Evolutionary conservation across 805 yeast species (phyloP), one percentile per base, ranked within the genome.

Genomic region (Hanseniaspora thailandica): DNA sequence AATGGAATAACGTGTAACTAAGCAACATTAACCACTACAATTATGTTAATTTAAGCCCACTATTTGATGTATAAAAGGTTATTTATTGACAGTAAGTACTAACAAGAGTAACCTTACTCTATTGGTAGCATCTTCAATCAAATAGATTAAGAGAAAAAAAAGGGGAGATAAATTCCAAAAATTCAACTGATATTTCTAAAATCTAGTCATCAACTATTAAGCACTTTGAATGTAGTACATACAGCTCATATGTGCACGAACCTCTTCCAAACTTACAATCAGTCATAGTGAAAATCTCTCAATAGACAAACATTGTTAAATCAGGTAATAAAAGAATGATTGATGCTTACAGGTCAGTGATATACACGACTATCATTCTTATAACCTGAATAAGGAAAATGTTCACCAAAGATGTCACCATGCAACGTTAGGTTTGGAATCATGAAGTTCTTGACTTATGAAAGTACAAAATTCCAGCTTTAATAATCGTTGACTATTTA

Each of bases 151-250:
- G 33, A 30, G 12, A 30, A n/a, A n/a, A n/a, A n/a, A n/a, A n/a
- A n/a, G n/a, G n/a, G n/a, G n/a, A n/a, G n/a, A n/a, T n/a, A n/a
- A n/a, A 38, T 47, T 47, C 52, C 45, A 47, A 47, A 47, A 47
- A 47, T 47, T 47, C 52, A 47, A 26, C 36, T 39, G 38, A 33
- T 41, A n/a, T n/a, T n/a, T 22, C 26, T 12, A 44, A 9, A 38
- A 20, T 12, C 25, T 5, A 17, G 17, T 38, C 41, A 38, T 38
- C 2, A 10, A 4, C 20, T 20, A 10, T 17, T 8, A 4, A 30
- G 33, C 12, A n/a, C 33, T 10, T 6, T 30, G 33, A 10, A 10
- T 10, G 12, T 30, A 30, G 12, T 6, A 30, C 12, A 4, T 30
- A 13, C 33, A 13, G 9, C 9, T 30, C 33, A 30, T 30, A 30